Conservation (phyloP, 805 yeast genomes). For the Kazachstania africana region DNA sequence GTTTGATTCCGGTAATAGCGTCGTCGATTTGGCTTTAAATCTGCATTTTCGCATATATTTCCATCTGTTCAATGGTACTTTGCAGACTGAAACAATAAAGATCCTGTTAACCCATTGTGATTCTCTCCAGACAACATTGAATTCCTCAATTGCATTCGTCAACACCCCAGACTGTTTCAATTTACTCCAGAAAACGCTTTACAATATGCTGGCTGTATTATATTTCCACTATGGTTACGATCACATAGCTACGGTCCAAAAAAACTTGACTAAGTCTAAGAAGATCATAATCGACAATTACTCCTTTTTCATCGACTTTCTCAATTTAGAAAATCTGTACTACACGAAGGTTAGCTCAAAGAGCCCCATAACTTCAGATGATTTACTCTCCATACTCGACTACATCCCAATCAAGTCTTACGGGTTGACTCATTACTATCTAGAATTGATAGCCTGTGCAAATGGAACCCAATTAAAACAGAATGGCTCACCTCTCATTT, state of each 20-base stretch:
- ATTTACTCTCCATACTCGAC: slow-evolving; percentile 6
- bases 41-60: slow-evolving; percentile 21
- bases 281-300: slow-evolving; percentile 2
- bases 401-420: slow-evolving; percentile 15
- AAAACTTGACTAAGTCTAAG: slow-evolving; percentile 4
- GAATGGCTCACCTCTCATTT: slow-evolving; percentile 3
- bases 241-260: slow-evolving; percentile 4
- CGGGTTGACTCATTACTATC: slow-evolving; percentile 16
- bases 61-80: slow-evolving; percentile 13
- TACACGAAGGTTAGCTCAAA: slow-evolving; percentile 2
- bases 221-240: slow-evolving; percentile 6
- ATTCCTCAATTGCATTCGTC: slow-evolving; percentile 3
- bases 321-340: slow-evolving; percentile 18
- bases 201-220: slow-evolving; percentile 11
- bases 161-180: slow-evolving; percentile 3
- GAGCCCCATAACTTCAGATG: slow-evolving; percentile 2
- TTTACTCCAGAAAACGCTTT: slow-evolving; percentile 10
- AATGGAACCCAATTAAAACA: neutral
- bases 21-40: slow-evolving; percentile 16
- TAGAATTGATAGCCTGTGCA: slow-evolving; percentile 11
- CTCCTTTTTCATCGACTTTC: slow-evolving; percentile 3
- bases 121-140: slow-evolving; percentile 3
- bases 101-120: slow-evolving; percentile 13
- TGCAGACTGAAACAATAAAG: slow-evolving; percentile 6
- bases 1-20: slow-evolving; percentile 10